Evolutionary conservation across 345 rosid genomes (phyloP).

Genomic region (Acer negundo): DNA sequence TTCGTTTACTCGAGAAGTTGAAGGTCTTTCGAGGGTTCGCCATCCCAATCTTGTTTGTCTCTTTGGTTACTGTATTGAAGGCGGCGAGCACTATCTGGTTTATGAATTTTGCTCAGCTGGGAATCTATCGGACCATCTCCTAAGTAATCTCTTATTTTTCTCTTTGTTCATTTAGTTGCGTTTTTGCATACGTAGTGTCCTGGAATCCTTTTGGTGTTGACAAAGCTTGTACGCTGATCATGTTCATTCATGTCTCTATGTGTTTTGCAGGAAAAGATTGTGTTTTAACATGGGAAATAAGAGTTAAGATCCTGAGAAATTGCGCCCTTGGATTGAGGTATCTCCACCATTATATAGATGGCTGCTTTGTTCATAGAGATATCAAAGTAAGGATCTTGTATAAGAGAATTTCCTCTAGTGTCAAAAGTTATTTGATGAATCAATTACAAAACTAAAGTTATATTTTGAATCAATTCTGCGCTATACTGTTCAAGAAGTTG

Average conservation of each 20-base stretch:
- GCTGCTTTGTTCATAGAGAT: conserved; percentile 76
- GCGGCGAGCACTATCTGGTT: conserved; percentile 56
- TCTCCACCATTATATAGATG: conserved; percentile 60
- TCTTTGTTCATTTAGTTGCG: too few relatives aligned
- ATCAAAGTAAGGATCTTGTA: conserved; percentile 44
- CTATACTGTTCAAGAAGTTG: background rate
- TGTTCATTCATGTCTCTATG: background rate
- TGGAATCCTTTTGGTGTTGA: background rate
- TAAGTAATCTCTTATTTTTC: conserved; percentile 29
- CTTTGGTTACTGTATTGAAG: conserved; percentile 58
- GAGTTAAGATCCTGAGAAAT: conserved; percentile 57
- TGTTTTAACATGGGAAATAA: conserved; percentile 53
- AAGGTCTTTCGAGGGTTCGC: conserved; percentile 58
- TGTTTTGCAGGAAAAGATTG: conserved; percentile 45
- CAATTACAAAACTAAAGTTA: too few relatives aligned
- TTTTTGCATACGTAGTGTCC: too few relatives aligned
- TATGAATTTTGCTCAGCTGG: conserved; percentile 62
- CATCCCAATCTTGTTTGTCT: conserved; percentile 65
- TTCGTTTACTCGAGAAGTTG: conserved; percentile 58
- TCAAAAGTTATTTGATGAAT: too few relatives aligned
- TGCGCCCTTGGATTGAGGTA: conserved; percentile 57
- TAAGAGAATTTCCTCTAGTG: too few relatives aligned
- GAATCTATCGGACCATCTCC: conserved; percentile 60
- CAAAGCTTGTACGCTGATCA: background rate
- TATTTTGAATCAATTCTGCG: background rate